Evolutionary conservation across 805 yeast genomes (phyloP).

Genomic region (Nakazawaea sp.): DNA sequence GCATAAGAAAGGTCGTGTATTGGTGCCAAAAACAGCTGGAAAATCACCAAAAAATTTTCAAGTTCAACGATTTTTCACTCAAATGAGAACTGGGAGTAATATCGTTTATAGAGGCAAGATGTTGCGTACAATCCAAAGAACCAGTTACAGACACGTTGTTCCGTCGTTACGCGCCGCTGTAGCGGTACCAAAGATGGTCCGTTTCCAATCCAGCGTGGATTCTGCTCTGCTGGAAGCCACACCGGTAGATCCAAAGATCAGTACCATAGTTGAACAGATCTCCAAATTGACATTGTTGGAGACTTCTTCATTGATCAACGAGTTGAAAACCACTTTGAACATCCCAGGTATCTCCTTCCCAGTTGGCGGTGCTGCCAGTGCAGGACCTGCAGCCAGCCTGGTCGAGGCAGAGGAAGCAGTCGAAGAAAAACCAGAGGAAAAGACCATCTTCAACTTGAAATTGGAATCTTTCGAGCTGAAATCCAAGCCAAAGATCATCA

Average conservation of each 20-base stretch:
- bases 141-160: no score
- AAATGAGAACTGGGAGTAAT: no score
- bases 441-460: slow-evolving; percentile 87
- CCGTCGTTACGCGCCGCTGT: no score
- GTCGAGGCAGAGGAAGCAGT: slow-evolving; percentile 66
- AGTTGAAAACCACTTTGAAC: slow-evolving; percentile 74
- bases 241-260: slow-evolving; percentile 81
- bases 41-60: no score
- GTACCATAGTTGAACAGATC: slow-evolving; percentile 83
- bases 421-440: slow-evolving; percentile 79
- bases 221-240: slow-evolving; percentile 32
- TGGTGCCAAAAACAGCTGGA: no score
- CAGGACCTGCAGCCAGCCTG: slow-evolving; percentile 57
- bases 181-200: not conserved
- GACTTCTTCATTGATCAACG: slow-evolving; percentile 80
- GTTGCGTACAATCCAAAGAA: no score
- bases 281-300: slow-evolving; percentile 87
- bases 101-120: no score
- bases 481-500: slow-evolving; percentile 94
- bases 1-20: no score
- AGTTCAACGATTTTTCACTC: no score
- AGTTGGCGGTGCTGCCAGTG: slow-evolving; percentile 55
- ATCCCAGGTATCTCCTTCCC: slow-evolving; percentile 92
- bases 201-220: slow-evolving; percentile 37
- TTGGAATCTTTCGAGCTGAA: slow-evolving; percentile 92